These are phyloP conservation scores for Colletotrichum echinochloae DNA, from an alignment of 2,329 filamentous ascomycete genomes.

Conservation along the genomic window DNA sequence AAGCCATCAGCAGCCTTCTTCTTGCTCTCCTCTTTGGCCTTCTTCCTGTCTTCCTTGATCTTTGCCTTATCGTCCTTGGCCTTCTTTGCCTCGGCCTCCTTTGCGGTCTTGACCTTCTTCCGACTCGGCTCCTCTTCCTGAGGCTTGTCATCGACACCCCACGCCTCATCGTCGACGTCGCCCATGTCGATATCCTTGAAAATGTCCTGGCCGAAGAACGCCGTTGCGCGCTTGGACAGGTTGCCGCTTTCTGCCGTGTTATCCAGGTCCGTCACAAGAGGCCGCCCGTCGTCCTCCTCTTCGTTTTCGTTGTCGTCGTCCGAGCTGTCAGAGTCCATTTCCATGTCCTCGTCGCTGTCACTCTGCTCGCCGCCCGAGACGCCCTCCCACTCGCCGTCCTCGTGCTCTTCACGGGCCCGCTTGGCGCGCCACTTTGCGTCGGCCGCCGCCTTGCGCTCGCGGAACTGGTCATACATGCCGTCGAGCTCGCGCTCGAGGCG, in stretches of 20 bases:
- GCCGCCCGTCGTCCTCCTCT: slow-evolving; percentile 40
- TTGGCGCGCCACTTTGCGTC: slow-evolving; percentile 94
- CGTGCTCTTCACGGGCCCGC: slow-evolving; percentile 82
- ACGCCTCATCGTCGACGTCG: slow-evolving; percentile 48
- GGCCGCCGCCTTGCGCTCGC: slow-evolving; percentile 79
- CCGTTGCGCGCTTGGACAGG: slow-evolving; percentile 85
- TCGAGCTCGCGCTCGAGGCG: slow-evolving; percentile 87
- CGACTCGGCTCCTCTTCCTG: slow-evolving; percentile 19
- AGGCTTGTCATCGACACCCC: slow-evolving; percentile 48
- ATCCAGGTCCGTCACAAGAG: slow-evolving; percentile 54
- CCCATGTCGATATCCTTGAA: slow-evolving; percentile 78
- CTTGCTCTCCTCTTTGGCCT: slow-evolving; percentile 46
- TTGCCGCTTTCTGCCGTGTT: slow-evolving; percentile 62
- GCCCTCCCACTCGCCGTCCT: slow-evolving; percentile 93
- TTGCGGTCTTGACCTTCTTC: slow-evolving; percentile 27
- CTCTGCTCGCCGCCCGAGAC: slow-evolving; percentile 78
- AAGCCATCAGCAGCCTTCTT: slow-evolving; percentile 54
- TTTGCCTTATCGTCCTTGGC: slow-evolving; percentile 42
- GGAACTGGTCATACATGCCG: slow-evolving; percentile 86
- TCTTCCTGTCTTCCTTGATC: slow-evolving; percentile 46
- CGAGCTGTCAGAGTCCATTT: slow-evolving; percentile 68
- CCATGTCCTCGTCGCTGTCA: slow-evolving; percentile 65
- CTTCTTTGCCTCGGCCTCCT: slow-evolving; percentile 43
- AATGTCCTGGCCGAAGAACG: slow-evolving; percentile 95
- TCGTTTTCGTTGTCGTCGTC: slow-evolving; percentile 50